phyloP scores from a whole-genome alignment of 495 filamentous ascomycete species.

The Xylaria intraflava region DNA sequence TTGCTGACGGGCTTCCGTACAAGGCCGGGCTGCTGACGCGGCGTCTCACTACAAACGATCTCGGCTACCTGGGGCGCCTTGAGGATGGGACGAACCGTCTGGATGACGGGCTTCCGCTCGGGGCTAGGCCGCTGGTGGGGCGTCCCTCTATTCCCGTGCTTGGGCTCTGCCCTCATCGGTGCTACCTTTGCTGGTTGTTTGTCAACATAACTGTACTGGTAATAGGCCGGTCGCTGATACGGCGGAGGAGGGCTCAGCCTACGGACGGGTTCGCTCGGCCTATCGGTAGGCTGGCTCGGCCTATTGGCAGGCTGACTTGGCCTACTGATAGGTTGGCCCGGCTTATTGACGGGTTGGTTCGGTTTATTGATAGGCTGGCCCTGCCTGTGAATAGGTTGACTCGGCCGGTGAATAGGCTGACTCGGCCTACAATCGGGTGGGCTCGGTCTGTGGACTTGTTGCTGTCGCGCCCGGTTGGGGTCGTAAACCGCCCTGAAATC shows the following conservation, averaged over 20 bases:
- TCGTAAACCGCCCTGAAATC: conserved; percentile 10
- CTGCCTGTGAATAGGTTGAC: neutral
- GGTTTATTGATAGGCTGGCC: neutral
- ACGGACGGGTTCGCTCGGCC: neutral
- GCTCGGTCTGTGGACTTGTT: neutral
- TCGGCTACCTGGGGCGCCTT: neutral
- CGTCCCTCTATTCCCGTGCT: neutral
- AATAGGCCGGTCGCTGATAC: neutral
- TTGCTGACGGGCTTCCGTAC: neutral
- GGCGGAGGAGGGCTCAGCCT: neutral
- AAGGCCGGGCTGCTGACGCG: neutral
- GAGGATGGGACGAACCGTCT: neutral
- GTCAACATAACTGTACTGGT: neutral
- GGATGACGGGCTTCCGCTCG: neutral
- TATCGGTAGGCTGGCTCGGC: neutral
- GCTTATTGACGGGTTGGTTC: neutral
- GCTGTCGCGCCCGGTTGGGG: neutral
- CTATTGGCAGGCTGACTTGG: neutral
- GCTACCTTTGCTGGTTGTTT: conserved; percentile 2
- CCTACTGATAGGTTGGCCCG: too few species aligned
- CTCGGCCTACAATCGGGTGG: too few species aligned
- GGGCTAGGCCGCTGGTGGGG: neutral
- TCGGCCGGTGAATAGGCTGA: neutral
- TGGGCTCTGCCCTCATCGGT: neutral
- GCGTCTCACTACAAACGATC: neutral